phyloP scores from a whole-genome alignment of 1,284 basidiomycete genomes.

The Gymnopus androsaceus region DNA sequence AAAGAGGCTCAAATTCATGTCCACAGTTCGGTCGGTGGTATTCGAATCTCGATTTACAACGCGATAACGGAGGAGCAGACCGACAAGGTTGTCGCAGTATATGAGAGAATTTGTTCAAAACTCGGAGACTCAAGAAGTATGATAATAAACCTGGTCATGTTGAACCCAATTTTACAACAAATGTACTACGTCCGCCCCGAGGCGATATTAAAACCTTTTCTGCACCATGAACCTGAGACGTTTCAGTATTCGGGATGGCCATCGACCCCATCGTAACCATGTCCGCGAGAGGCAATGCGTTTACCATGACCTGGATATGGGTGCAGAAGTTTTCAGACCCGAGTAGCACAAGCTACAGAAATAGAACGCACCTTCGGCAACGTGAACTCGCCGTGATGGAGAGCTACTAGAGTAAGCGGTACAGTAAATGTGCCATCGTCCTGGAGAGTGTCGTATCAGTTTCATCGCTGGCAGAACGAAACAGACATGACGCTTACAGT shows the following conservation, averaged over 20 bases:
- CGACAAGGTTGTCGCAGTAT: constrained; percentile 61
- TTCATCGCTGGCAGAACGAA: neutral
- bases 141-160: neutral
- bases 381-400: constrained; percentile 74
- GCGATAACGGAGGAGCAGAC: constrained; percentile 84
- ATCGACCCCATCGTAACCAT: constrained; percentile 58
- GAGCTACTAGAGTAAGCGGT: constrained; percentile 72
- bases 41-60: constrained; percentile 94
- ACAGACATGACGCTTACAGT: constrained; percentile 42
- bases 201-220: constrained; percentile 74
- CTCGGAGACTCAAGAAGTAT: constrained; percentile 13
- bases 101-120: constrained; percentile 54
- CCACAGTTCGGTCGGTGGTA: constrained; percentile 49
- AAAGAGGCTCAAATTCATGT: constrained; percentile 12
- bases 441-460: constrained; percentile 35
- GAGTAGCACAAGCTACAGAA: neutral
- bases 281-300: constrained; percentile 53
- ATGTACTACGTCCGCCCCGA: constrained; percentile 77
- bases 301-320: constrained; percentile 46
- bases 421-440: constrained; percentile 57
- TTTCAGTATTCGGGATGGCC: constrained; percentile 64
- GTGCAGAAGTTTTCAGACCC: neutral
- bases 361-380: constrained; percentile 52
- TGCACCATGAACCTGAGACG: constrained; percentile 76
- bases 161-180: constrained; percentile 63